phyloP scores from a whole-genome alignment of 1,139 yeast species.

The Wickerhamomyces sp. region DNA sequence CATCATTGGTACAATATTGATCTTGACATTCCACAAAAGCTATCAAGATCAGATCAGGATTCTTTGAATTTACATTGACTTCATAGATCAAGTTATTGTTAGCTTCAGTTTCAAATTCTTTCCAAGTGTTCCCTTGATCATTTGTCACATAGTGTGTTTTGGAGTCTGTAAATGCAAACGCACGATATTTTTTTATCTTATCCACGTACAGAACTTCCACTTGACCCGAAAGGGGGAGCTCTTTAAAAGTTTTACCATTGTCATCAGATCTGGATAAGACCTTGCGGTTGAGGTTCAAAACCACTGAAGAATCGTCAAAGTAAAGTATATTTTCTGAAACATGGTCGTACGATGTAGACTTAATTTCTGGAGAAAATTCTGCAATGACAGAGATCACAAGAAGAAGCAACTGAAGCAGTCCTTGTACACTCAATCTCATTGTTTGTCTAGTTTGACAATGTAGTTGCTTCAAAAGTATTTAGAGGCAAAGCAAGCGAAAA shows the following conservation, averaged over 20 bases:
- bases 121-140: slow-evolving; percentile 61
- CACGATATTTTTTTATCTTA: slow-evolving; percentile 42
- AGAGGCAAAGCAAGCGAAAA: not conserved
- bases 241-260: slow-evolving; percentile 46
- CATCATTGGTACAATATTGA: slow-evolving; percentile 32
- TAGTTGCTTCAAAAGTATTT: not conserved
- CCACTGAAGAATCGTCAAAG: slow-evolving; percentile 52
- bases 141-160: slow-evolving; percentile 45
- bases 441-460: not conserved
- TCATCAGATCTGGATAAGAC: slow-evolving; percentile 44
- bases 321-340: slow-evolving; percentile 30
- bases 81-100: slow-evolving; percentile 15
- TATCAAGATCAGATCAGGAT: slow-evolving; percentile 38
- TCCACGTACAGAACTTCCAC: slow-evolving; percentile 38
- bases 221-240: slow-evolving; percentile 37
- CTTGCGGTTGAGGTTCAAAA: slow-evolving; percentile 37
- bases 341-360: slow-evolving; percentile 4
- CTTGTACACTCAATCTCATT: not conserved
- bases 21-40: slow-evolving; percentile 36
- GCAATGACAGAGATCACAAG: slow-evolving; percentile 2
- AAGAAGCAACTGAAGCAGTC: not conserved
- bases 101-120: slow-evolving; percentile 32
- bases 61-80: slow-evolving; percentile 37
- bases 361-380: slow-evolving; percentile 22
- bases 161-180: slow-evolving; percentile 45